Base-by-base conservation (phyloP, 2,329 filamentous ascomycete genomes). In the Colletotrichum siamense region DNA sequence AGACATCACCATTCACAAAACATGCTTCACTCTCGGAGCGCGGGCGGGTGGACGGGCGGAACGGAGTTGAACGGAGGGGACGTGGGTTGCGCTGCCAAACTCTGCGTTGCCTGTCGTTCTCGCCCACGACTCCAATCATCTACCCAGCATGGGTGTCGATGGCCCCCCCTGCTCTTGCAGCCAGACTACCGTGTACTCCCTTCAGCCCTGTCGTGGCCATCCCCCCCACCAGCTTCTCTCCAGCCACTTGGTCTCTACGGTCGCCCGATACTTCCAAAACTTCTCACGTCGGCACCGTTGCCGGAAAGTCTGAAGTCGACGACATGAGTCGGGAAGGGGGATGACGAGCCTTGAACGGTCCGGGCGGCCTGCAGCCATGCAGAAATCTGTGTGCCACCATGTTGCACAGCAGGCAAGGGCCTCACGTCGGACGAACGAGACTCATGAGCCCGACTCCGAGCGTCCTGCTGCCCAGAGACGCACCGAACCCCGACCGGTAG, bases 341-440 rank as follows among this genome's bases (percentile, higher is more conserved):
- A 67, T 63, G 55, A 71, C 62, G 49, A 67, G 18, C 62, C 28
- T 67, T 28, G 8, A 44, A 71, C 28, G 52, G 62, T 75, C 68
- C 57, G 64, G 52, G 39, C 63, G 62, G 63, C 30, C 39, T 75
- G 69, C 30, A 44, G 32, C 52, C 26, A 24, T 36, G 61, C 32
- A 64, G 16, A 68, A 15, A 67, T 9, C 28, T 59, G 24, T 44
- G 39, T 44, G 39, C 69, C 18, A 30, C 59, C n/a, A 34, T 22
- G 57, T 64, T 63, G 70, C 55, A 52, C 32, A 18, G 62, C 26
- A 67, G 26, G 16, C 34, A 65, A 61, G 26, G 26, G 16, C 52
- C 18, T 44, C 39, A 75, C 26, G 63, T 76, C 70, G 59, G 73
- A 76, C 73, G 70, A 76, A 69, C 59, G 34, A 73, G 28, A 64